Percentiles rank a stretch among this genome's conserved stretches.
phyloP scores from a whole-genome alignment of 352 stramenopile species.

The Globisporangium spinosum region DNA sequence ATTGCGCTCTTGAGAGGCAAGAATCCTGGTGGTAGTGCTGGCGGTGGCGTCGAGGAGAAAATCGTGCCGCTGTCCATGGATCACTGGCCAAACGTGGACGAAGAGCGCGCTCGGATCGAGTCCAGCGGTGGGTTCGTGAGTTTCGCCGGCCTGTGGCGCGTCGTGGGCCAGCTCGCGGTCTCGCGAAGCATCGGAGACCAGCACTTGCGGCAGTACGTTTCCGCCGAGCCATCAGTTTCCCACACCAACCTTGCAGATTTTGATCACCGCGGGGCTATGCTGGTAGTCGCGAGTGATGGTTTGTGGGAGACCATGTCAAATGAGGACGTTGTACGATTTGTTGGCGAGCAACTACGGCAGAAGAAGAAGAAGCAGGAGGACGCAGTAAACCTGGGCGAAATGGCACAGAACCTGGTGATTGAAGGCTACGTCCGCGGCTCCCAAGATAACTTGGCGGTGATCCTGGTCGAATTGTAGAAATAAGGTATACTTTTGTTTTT shows the following conservation, averaged over 20 bases:
- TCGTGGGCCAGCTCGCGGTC: conserved; percentile 90
- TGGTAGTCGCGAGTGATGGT: conserved; percentile 74
- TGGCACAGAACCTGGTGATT: conserved; percentile 77
- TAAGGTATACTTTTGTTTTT: neutral
- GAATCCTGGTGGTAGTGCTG: neutral
- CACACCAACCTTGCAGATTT: conserved; percentile 19
- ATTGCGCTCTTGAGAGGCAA: conserved; percentile 34
- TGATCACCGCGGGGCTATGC: conserved; percentile 14
- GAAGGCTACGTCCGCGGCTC: conserved; percentile 94
- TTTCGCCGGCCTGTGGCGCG: conserved; percentile 72
- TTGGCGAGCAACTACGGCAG: conserved; percentile 24
- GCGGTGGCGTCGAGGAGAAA: neutral
- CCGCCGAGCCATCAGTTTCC: conserved; percentile 75
- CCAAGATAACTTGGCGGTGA: conserved; percentile 93
- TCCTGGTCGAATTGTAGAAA: conserved; percentile 31
- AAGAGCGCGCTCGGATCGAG: conserved; percentile 61
- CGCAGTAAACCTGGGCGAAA: conserved; percentile 55
- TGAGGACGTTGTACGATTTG: conserved; percentile 44
- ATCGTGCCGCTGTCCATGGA: conserved; percentile 44
- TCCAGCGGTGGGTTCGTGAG: conserved; percentile 71
- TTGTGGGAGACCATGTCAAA: conserved; percentile 72
- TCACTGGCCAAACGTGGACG: conserved; percentile 52
- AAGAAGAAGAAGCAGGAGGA: conserved; percentile 20
- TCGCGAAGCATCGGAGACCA: conserved; percentile 91
- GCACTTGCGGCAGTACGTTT: conserved; percentile 80